Base-by-base conservation (phyloP, 2,329 filamentous ascomycete genomes). In the Myriosclerotinia duriaeana region DNA sequence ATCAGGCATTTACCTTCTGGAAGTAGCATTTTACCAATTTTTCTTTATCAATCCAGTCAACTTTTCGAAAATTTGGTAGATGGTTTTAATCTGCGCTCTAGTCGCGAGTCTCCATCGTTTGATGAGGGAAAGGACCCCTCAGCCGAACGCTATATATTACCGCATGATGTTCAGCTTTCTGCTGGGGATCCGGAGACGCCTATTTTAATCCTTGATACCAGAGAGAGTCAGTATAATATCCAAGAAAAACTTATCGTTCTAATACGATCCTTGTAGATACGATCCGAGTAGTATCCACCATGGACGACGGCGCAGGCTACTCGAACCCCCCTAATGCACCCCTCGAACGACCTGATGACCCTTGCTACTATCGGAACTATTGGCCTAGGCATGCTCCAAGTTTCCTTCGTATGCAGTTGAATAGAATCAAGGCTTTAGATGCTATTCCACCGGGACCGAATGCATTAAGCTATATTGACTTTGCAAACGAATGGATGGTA, bases 301-400 rank as follows among this genome's bases (percentile, higher is more conserved):
- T 26, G 12, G 36, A 56, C n/a, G 46, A 50, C n/a, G 53, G 53
- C 17, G 6, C 53, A 26, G 36, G 26, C 36, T 12, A 9, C 0
- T 26, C 36, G 7, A 56, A 56, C 14, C 53, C 53, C 12, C 36
- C 53, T 42, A 42, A 40, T 22, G 3, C 14, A 26, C n/a, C 38
- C 12, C 36, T 42, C 2, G 53, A 56, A 12, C 36, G 53, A 20
- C 36, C 53, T 15, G n/a, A 26, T 26, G 36, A 56, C 5, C 5
- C n/a, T 30, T 9, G 0, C 12, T 42, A 56, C 36, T 42, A 56
- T 56, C 53, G 53, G 1, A 56, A 56, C 53, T 56, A 56, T 26
- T 56, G 53, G 53, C 36, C 53, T 26, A 26, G 53, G n/a, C 53
- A 56, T 56, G 53, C 53, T 42, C 53, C 53, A 42, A 56, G n/a